Percentiles rank a stretch among this genome's conserved stretches.
Conservation (phyloP, 2,329 filamentous ascomycete genomes). For the Akanthomyces lecanii region DNA sequence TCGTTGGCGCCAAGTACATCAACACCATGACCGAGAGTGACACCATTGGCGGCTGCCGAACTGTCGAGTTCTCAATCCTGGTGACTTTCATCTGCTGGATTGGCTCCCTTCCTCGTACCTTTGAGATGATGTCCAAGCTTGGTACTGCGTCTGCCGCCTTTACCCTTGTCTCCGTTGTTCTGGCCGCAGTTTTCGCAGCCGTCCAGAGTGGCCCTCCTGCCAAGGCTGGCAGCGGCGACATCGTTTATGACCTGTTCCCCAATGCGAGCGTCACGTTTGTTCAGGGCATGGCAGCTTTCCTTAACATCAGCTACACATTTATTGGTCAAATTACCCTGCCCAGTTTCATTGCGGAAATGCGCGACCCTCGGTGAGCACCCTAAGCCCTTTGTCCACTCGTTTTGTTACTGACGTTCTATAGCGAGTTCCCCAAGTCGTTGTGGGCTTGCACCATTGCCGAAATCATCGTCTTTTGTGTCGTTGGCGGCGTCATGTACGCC, state of each 20-base stretch:
- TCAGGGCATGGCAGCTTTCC: slow-evolving; percentile 76
- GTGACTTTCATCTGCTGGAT: slow-evolving; percentile 71
- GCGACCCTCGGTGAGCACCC: slow-evolving; percentile 44
- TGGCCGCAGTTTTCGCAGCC: slow-evolving; percentile 78
- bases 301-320: slow-evolving; percentile 95
- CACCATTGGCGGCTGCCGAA: slow-evolving; percentile 62
- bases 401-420: slow-evolving; percentile 42
- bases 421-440: slow-evolving; percentile 87
- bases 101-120: slow-evolving; percentile 80
- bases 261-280: slow-evolving; percentile 73
- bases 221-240: slow-evolving; percentile 47
- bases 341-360: slow-evolving; percentile 95
- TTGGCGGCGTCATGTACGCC: slow-evolving; percentile 77
- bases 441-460: slow-evolving; percentile 89
- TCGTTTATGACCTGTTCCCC: slow-evolving; percentile 65
- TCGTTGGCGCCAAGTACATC: slow-evolving; percentile 80
- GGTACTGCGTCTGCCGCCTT: slow-evolving; percentile 78
- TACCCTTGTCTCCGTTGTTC: slow-evolving; percentile 82
- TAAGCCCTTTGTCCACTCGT: background rate
- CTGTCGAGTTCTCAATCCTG: slow-evolving; percentile 73
- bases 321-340: slow-evolving; percentile 93
- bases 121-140: slow-evolving; percentile 72
- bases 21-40: slow-evolving; percentile 78
- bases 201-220: slow-evolving; percentile 64
- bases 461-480: slow-evolving; percentile 77